Evolutionary conservation across 2,329 filamentous ascomycete genomes (phyloP).

Genomic region (Trichothecium sympodiale): DNA sequence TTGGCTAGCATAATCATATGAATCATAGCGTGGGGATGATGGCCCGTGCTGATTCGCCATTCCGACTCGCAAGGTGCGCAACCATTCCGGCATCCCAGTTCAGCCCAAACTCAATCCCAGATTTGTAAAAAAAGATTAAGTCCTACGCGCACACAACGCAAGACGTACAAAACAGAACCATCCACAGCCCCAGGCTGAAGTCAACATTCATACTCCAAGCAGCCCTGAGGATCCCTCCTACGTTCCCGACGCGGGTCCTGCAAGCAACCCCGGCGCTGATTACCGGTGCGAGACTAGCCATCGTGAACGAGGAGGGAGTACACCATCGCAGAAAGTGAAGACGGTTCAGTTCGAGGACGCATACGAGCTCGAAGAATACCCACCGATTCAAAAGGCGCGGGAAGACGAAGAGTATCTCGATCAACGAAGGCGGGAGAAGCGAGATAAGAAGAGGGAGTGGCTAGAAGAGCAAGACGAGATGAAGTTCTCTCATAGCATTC

Average conservation of each 20-base stretch:
- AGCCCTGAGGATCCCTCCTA: slow-evolving; percentile 26
- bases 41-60: too few relatives aligned
- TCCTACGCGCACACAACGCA: too few relatives aligned
- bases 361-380: slow-evolving; percentile 32
- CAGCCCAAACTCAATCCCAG: too few relatives aligned
- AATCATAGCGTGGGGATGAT: too few relatives aligned
- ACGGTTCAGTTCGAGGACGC: slow-evolving; percentile 8
- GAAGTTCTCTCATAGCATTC: slow-evolving; percentile 99
- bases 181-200: background rate
- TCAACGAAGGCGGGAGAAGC: slow-evolving; percentile 29
- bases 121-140: too few relatives aligned
- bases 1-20: too few relatives aligned
- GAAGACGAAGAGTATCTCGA: slow-evolving; percentile 19
- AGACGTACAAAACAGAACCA: too few relatives aligned
- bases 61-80: too few relatives aligned
- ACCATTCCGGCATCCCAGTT: too few relatives aligned
- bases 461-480: slow-evolving; percentile 74
- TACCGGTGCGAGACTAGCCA: slow-evolving; percentile 12
- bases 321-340: slow-evolving; percentile 1
- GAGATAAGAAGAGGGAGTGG: slow-evolving; percentile 54
- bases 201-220: slow-evolving; percentile 22
- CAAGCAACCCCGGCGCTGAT: slow-evolving; percentile 10
- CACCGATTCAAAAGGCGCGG: slow-evolving; percentile 17
- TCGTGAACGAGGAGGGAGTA: slow-evolving; percentile 25
- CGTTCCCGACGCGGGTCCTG: slow-evolving; percentile 16